Evolutionary conservation across 2,329 filamentous ascomycete species (phyloP), one percentile per base, ranked within the genome.

Genomic region (Laburnicola sp.): DNA sequence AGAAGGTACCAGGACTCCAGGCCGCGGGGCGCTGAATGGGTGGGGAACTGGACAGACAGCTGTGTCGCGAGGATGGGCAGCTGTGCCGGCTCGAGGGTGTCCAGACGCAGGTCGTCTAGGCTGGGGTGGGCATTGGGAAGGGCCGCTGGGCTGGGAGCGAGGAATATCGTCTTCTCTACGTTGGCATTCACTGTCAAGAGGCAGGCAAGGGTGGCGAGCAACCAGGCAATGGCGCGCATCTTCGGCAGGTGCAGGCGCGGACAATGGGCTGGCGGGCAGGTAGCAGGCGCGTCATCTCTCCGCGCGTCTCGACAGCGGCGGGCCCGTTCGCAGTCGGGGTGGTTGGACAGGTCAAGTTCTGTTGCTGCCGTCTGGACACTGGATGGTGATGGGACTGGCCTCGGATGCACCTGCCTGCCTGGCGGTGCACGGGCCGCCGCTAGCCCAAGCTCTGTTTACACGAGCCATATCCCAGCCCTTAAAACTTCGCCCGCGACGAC

Each of bases 101-200:
- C 77, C 48, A 95, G 79, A 41, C 81, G 79, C 32, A 92, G 78
- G 64, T 82, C 77, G 52, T 82, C 78, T 43, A 89, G 72, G 46
- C 75, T 80, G 51, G 81, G 82, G 60, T 78, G 79, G 44, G 77
- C 70, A 47, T 80, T 72, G 31, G 86, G 82, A 39, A 88, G 73
- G 48, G 78, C 72, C 63, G 83, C 72, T 28, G 78, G 72, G 28
- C 76, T 69, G 8, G 92, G 91, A 22, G 84, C 91, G 31, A 87
- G 78, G 76, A 99, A 97, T 65, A 97, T 90, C 62, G 83, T 80
- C 75, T 99, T 99, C 72, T 97, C 94, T 48, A 88, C 87, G 72
- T 99, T 97, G 70, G 88, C 91, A 60, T 62, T 63, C 59, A 69
- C 69, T 46, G 57, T 66, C 60, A 70, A 65, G 54, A 67, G 72